Percentiles rank a stretch among this genome's conserved stretches.
phyloP scores from a whole-genome alignment of 2,329 filamentous ascomycete species.

The Tolypocladium tropicale region DNA sequence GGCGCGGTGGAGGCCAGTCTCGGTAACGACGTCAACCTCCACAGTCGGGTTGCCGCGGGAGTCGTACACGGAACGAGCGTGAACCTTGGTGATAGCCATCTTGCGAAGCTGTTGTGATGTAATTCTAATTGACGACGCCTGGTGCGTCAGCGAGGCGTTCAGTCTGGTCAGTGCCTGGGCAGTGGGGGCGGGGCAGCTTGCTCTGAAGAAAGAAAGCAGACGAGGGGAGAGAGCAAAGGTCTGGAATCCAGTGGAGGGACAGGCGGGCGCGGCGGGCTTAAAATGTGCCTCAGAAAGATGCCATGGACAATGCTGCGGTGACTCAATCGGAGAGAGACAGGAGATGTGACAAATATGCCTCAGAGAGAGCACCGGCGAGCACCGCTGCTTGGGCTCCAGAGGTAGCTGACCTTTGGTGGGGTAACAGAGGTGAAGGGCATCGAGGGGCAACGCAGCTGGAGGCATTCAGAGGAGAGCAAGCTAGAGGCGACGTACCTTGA shows the following conservation, averaged over 20 bases:
- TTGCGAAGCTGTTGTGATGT: slow-evolving; percentile 26
- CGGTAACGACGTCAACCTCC: slow-evolving; percentile 94
- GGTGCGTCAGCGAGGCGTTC: not conserved
- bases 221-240: slow-evolving; percentile 5
- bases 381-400: not conserved
- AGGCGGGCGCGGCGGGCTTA: not conserved
- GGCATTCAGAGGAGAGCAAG: not conserved
- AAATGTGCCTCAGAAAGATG: not conserved
- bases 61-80: slow-evolving; percentile 95
- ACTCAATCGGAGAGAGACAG: not conserved
- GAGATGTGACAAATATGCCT: slow-evolving; percentile 1
- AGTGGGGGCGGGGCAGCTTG: slow-evolving; percentile 1
- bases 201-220: not conserved
- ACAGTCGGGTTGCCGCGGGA: slow-evolving; percentile 97
- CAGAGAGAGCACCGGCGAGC: not conserved
- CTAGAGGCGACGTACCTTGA: not conserved
- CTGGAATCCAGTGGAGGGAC: not conserved
- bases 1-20: slow-evolving; percentile 92
- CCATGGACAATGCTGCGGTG: not conserved
- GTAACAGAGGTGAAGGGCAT: not conserved
- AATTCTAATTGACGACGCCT: not conserved
- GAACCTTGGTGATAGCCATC: slow-evolving; percentile 87
- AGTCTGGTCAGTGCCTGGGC: not conserved
- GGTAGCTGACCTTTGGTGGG: slow-evolving; percentile 8
- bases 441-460: not conserved